phyloP scores from a whole-genome alignment of 345 rosid genomes.

The Lumnitzera littorea region DNA sequence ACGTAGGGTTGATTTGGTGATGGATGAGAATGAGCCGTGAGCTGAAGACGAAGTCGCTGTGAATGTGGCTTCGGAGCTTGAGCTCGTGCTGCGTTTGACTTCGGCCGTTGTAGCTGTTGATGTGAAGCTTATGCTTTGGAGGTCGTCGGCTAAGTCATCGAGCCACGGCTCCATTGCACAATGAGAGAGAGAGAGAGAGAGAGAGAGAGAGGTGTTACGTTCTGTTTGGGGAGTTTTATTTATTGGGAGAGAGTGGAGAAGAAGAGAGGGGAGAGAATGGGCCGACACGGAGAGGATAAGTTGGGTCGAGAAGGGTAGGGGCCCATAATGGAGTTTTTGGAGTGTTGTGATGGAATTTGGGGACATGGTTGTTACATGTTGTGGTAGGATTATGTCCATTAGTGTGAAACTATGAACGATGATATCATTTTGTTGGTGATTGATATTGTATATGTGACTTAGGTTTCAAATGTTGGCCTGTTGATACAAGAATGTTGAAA shows the following conservation, averaged over 20 bases:
- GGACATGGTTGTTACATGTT: too few relatives aligned
- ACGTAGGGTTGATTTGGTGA: conserved; percentile 14
- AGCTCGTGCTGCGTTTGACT: conserved; percentile 69
- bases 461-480: too few relatives aligned
- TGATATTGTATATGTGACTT: too few relatives aligned
- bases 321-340: conserved; percentile 1
- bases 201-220: background rate
- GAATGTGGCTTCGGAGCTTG: conserved; percentile 63
- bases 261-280: background rate
- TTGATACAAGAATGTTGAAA: too few relatives aligned
- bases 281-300: conserved; percentile 1
- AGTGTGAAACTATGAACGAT: too few relatives aligned
- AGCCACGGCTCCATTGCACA: conserved; percentile 53
- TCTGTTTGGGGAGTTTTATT: background rate
- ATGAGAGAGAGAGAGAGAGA: background rate
- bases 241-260: background rate
- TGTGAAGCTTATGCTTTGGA: conserved; percentile 86
- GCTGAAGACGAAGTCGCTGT: conserved; percentile 56
- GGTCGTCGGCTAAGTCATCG: conserved; percentile 81
- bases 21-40: conserved; percentile 54
- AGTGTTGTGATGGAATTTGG: background rate
- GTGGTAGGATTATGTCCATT: too few relatives aligned
- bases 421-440: too few relatives aligned
- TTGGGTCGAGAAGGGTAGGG: conserved; percentile 8
- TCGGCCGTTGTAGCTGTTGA: conserved; percentile 36